Base-by-base conservation (phyloP, 164 flowering plant genomes). In the Euptelea pleiosperma region DNA sequence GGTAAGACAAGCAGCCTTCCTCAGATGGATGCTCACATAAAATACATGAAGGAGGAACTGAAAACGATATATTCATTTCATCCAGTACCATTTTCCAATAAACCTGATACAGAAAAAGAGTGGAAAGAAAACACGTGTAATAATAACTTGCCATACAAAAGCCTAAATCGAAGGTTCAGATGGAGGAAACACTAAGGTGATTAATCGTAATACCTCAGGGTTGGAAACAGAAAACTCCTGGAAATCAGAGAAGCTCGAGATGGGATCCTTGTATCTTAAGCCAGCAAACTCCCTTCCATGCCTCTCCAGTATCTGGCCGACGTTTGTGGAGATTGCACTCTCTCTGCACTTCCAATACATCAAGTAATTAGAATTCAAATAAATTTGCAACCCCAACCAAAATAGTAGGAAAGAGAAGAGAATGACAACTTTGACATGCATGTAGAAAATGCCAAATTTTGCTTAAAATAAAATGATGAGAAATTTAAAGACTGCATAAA, bases 141-240 rank as follows among this genome's bases (percentile, higher is more conserved):
- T 34, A 53, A 51, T 18, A 9, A 56, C 48, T 25, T 37, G 12
- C 55, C n/a, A 16, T 30, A 31, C 25, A 18, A 21, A 35, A 36
- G n/a, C 35, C 25, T 42, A 41, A 58, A 2, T 24, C 29, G 12
- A 19, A 47, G 31, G 15, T 19, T 28, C 12, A 53, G 29, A 34
- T 8, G 31, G 28, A 40, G 28, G 1, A 29, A 31, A 55, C 51
- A 6, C 10, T 30, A 12, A 18, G 24, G n/a, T 18, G 19, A 4
- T 43, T 8, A 33, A 12, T 35, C 47, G 14, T 19, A 29, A 47
- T 68, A 86, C 99, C 92, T 88, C 92, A 29, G 89, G 91, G 12
- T 86, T 81, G 35, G 80, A 75, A 41, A 85, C 89, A 6, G 99
- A 90, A 79, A 90, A 90, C 58, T 86, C 73, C 72, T 87, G 97